phyloP scores from a whole-genome alignment of 2,329 filamentous ascomycete species.

The Aspergillus novoparasiticus region DNA sequence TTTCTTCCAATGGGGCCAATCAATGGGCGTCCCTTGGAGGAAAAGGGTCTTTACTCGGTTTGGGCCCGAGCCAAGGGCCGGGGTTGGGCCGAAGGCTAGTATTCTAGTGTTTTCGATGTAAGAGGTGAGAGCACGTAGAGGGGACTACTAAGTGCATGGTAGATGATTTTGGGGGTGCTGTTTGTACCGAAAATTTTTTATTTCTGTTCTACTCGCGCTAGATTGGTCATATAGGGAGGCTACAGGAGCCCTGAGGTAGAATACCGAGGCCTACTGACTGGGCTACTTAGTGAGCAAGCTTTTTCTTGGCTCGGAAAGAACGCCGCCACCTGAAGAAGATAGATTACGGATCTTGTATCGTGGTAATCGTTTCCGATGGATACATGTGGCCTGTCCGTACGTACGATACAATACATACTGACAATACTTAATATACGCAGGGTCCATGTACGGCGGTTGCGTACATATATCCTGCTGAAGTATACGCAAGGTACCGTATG shows the following conservation, averaged over 20 bases:
- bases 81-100: slow-evolving; percentile 2
- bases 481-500: background rate
- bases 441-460: background rate
- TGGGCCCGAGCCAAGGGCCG: slow-evolving; percentile 7
- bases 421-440: background rate
- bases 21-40: background rate
- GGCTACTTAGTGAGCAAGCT: slow-evolving; percentile 16
- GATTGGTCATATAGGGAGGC: background rate
- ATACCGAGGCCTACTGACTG: slow-evolving; percentile 3
- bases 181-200: background rate
- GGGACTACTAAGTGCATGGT: background rate
- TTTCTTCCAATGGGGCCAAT: background rate
- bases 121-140: slow-evolving; percentile 2
- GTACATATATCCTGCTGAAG: background rate
- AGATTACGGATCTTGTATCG: background rate
- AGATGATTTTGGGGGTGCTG: background rate
- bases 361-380: background rate
- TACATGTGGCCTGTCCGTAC: background rate
- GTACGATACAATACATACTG: background rate
- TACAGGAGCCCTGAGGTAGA: background rate
- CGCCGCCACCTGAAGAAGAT: slow-evolving; percentile 9
- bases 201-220: background rate
- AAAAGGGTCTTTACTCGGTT: slow-evolving; percentile 10
- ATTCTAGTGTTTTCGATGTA: background rate
- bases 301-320: slow-evolving; percentile 17